phyloP scores from a whole-genome alignment of 768 basidiomycete species.

The Trametes maxima region DNA sequence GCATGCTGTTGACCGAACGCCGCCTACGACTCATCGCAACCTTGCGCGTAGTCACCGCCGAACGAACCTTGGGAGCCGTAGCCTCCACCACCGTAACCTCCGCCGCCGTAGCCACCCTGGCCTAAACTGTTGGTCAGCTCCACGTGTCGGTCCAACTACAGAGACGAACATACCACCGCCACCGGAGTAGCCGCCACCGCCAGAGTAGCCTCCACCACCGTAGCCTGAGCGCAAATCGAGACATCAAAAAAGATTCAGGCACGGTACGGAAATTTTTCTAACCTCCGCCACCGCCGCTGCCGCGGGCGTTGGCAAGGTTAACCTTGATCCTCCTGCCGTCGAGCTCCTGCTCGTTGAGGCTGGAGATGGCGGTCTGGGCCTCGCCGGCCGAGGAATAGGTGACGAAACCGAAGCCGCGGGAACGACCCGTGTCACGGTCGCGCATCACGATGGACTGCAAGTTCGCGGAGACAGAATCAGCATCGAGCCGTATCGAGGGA shows the following conservation, averaged over 20 bases:
- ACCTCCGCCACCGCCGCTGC: slow-evolving; percentile 49
- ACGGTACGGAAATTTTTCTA: not conserved
- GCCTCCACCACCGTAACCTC: slow-evolving; percentile 24
- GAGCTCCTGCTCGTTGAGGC: slow-evolving; percentile 87
- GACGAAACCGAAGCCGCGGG: slow-evolving; percentile 97
- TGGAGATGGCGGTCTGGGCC: slow-evolving; percentile 75
- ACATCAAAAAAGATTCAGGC: not conserved
- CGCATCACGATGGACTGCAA: slow-evolving; percentile 95
- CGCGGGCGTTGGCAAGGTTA: slow-evolving; percentile 78
- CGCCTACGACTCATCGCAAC: slow-evolving; percentile 4
- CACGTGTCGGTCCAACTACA: slow-evolving; percentile 25
- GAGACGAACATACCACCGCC: slow-evolving; percentile 14
- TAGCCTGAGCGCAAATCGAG: slow-evolving; percentile 24
- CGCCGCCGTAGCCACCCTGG: slow-evolving; percentile 31
- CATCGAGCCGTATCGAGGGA: slow-evolving; percentile 10
- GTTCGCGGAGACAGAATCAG: slow-evolving; percentile 35
- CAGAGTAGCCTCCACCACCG: slow-evolving; percentile 35
- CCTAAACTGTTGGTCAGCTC: slow-evolving; percentile 33
- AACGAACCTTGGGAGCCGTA: slow-evolving; percentile 18
- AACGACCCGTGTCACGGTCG: slow-evolving; percentile 97
- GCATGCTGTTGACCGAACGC: not conserved
- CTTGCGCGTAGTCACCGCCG: slow-evolving; percentile 4
- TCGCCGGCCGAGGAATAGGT: slow-evolving; percentile 65
- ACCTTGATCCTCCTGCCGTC: slow-evolving; percentile 91
- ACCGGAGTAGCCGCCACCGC: slow-evolving; percentile 33